These are phyloP conservation scores for Vigna trinervia DNA, from an alignment of 306 rosid species.

Conservation along the genomic window DNA sequence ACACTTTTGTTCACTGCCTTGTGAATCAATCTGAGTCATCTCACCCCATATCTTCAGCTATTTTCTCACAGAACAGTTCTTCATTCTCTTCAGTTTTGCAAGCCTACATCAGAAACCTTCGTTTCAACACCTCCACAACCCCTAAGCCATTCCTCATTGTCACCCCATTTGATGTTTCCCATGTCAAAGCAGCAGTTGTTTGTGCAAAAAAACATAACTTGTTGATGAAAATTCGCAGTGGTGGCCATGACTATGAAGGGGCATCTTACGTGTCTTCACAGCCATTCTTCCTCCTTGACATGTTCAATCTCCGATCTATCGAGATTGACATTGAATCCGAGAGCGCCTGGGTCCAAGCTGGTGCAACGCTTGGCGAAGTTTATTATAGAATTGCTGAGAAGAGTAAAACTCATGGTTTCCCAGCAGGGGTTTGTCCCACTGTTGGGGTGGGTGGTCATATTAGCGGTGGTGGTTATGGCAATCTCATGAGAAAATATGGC, in stretches of 20 bases:
- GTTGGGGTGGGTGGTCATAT: constrained; percentile 70
- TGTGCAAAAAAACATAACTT: constrained; percentile 53
- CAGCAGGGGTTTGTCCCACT: constrained; percentile 63
- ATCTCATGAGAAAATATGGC: constrained; percentile 65
- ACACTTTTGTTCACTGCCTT: constrained; percentile 51
- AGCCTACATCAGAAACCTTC: constrained; percentile 65
- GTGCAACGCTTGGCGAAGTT: constrained; percentile 66
- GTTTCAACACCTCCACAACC: constrained; percentile 64
- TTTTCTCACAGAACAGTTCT: constrained; percentile 47
- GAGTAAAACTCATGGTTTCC: constrained; percentile 54
- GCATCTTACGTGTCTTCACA: constrained; percentile 51
- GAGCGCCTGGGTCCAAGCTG: constrained; percentile 58
- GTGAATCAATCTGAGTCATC: constrained; percentile 42
- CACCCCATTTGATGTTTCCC: constrained; percentile 57
- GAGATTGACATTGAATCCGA: constrained; percentile 39
- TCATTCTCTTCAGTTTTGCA: constrained; percentile 57
- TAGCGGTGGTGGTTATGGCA: constrained; percentile 66
- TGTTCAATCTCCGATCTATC: constrained; percentile 64
- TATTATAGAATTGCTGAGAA: constrained; percentile 56
- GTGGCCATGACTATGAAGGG: constrained; percentile 72
- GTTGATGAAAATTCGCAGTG: constrained; percentile 63
- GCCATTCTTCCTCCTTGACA: constrained; percentile 62
- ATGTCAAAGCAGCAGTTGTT: constrained; percentile 52
- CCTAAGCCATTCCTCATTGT: constrained; percentile 58
- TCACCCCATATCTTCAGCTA: constrained; percentile 50